phyloP scores from a whole-genome alignment of 768 basidiomycete genomes.

The Termitomyces sp. region DNA sequence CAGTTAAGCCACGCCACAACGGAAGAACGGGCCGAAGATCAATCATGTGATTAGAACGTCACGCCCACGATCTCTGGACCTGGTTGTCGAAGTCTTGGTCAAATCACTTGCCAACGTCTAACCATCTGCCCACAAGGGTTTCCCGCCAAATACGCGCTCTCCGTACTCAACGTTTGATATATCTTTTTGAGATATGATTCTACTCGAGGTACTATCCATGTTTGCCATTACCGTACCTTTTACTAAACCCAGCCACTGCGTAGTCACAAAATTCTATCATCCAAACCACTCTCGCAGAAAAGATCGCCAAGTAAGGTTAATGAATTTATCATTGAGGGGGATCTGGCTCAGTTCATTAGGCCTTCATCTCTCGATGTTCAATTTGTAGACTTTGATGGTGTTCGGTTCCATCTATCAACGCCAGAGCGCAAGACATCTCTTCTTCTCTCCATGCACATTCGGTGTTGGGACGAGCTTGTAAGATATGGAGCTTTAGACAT shows the following conservation, averaged over 20 bases:
- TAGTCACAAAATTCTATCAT: slow-evolving; percentile 93
- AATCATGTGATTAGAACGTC: not conserved
- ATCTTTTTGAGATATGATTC: slow-evolving; percentile 52
- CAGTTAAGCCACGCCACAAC: too few relatives aligned
- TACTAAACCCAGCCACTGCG: slow-evolving; percentile 7
- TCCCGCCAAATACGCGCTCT: not conserved
- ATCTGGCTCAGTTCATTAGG: slow-evolving; percentile 35
- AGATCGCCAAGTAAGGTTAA: slow-evolving; percentile 64
- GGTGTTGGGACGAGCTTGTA: slow-evolving; percentile 93
- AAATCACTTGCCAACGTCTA: too few relatives aligned
- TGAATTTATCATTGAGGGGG: not conserved
- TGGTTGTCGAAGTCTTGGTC: too few relatives aligned
- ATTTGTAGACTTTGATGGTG: slow-evolving; percentile 97
- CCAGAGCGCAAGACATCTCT: slow-evolving; percentile 78
- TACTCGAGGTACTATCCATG: slow-evolving; percentile 62
- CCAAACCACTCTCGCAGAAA: slow-evolving; percentile 82
- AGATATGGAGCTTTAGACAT: slow-evolving; percentile 80
- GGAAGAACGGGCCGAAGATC: not conserved
- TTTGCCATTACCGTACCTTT: not conserved
- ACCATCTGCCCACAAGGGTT: not conserved
- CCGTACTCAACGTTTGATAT: not conserved
- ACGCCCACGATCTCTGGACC: not conserved
- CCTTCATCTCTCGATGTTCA: slow-evolving; percentile 89
- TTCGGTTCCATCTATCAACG: slow-evolving; percentile 89
- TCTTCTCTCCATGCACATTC: slow-evolving; percentile 91